Evolutionary conservation across 306 rosid species (phyloP).

Genomic region (Malus sylvestris): DNA sequence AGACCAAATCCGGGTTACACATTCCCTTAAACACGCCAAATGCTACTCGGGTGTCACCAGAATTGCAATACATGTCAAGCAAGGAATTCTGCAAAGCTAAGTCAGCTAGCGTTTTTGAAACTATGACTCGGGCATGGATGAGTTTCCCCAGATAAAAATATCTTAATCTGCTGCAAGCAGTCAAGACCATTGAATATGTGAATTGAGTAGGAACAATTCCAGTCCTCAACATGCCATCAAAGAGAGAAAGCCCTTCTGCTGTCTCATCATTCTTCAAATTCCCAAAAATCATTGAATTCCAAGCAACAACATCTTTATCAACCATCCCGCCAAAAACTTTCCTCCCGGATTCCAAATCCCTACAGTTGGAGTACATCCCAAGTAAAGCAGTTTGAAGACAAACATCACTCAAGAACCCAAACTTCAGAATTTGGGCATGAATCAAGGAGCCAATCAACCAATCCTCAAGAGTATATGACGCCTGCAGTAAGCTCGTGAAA

Average conservation of each 20-base stretch:
- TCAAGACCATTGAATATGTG: conserved; percentile 65
- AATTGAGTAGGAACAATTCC: conserved; percentile 50
- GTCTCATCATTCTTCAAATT: conserved; percentile 41
- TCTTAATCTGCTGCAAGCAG: conserved; percentile 45
- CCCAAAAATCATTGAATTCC: conserved; percentile 81
- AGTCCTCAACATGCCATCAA: conserved; percentile 38
- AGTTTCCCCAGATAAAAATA: conserved; percentile 39
- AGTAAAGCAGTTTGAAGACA: conserved; percentile 67
- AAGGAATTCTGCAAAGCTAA: conserved; percentile 61
- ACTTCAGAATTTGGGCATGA: conserved; percentile 62
- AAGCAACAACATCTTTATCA: conserved; percentile 58
- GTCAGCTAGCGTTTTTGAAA: conserved; percentile 40
- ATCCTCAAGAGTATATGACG: conserved; percentile 49
- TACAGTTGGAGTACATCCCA: conserved; percentile 64
- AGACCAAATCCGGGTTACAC: conserved; percentile 50
- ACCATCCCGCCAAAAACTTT: conserved; percentile 45
- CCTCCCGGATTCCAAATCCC: conserved; percentile 54
- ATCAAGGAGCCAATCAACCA: conserved; percentile 45
- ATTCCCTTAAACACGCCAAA: conserved; percentile 38
- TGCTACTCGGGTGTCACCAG: conserved; percentile 43
- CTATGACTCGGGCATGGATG: conserved; percentile 53
- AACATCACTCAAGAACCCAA: conserved; percentile 54
- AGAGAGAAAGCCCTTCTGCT: conserved; percentile 34
- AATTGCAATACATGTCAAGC: conserved; percentile 75
- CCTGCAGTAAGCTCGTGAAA: conserved; percentile 68